Base-by-base conservation (phyloP, 768 basidiomycete species). In the Lactarius deliciosus region DNA sequence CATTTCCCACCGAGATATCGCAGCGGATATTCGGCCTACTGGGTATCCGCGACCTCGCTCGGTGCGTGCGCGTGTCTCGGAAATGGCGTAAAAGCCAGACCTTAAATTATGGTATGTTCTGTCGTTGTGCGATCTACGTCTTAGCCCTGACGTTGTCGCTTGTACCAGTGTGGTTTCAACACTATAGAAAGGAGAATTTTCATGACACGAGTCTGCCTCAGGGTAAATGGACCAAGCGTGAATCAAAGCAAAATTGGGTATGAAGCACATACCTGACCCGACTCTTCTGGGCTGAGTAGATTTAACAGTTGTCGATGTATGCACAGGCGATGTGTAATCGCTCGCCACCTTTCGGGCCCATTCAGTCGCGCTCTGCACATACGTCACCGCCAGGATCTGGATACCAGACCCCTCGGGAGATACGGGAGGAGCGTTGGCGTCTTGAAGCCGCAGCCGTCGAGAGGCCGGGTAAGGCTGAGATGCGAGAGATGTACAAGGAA, bases 231-330 rank as follows among this genome's bases (percentile, higher is more conserved):
- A 91, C 93, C 10, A 91, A 91, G 74, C 82, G 89, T 64, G 94
- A 97, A 76, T 94, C 92, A n/a, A 97, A 94, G 75, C 90, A 93
- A 77, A 89, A 89, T 70, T 97, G 94, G 94, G 90, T 87, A 69
- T 28, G 78, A 81, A 66, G 43, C 61, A 10, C 36, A 30, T 41
- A 54, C 8, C 59, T 57, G 55, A 64, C n/a, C 5, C 3, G 45
- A 61, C 38, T 7, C 34, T 15, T 40, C 15, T 40, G 10, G 16
- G 13, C 43, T 25, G 41, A 38, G 25, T 45, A 57, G 40, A 69
- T 53, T 2, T 36, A 1, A 16, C 9, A 71, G 41, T 10, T 34
- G 3, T 55, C 68, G 10, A 61, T 54, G 50, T 61, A 57, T 55
- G 60, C 57, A 65, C 69, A 68, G 43, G 57, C 50, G 64, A 55